Conservation (phyloP, 345 rosid genomes). For the Brassica napus region Da-Ae NC_063436.1:10618001-10618500, state of each 20-base stretch:
- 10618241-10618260: conserved; percentile 12
- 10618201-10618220: conserved; percentile 18
- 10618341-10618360: conserved; percentile 25
- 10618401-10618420: neutral
- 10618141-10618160: conserved; percentile 30
- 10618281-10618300: conserved; percentile 22
- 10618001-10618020: neutral
- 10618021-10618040: neutral
- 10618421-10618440: neutral
- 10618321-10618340: conserved; percentile 13
- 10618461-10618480: neutral
- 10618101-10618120: conserved; percentile 27
- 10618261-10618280: conserved; percentile 22
- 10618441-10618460: conserved; percentile 1
- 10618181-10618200: conserved; percentile 27
- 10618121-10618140: conserved; percentile 26
- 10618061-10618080: conserved; percentile 14
- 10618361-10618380: conserved; percentile 26
- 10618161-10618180: conserved; percentile 32
- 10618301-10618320: conserved; percentile 24
- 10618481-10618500: neutral
- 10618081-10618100: conserved; percentile 24
- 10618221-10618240: conserved; percentile 15
- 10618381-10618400: conserved; percentile 19
- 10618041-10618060: conserved; percentile 1